These are phyloP conservation scores for Bombardia bombarda DNA, from an alignment of 495 filamentous ascomycete genomes.

Conservation along the genomic window DNA sequence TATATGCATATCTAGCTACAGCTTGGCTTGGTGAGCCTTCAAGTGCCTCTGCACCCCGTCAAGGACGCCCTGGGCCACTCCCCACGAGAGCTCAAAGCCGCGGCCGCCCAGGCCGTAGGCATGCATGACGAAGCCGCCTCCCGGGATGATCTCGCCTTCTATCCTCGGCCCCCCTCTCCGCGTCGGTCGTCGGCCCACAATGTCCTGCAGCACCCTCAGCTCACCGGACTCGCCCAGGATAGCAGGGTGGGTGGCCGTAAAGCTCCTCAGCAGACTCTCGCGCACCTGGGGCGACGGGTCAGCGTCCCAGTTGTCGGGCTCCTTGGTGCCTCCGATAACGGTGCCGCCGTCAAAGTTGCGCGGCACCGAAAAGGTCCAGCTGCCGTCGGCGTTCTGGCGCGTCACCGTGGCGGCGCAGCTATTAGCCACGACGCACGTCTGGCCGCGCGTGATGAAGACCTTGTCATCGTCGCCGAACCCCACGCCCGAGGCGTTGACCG, in stretches of 20 bases:
- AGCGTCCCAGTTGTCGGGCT: conserved; percentile 48
- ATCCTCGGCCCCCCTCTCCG: conserved; percentile 34
- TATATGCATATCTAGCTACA: background rate
- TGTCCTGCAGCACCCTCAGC: conserved; percentile 32
- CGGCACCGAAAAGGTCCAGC: conserved; percentile 54
- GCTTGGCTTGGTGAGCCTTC: background rate
- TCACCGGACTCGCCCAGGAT: conserved; percentile 21
- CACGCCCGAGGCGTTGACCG: conserved; percentile 52
- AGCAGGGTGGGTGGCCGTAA: conserved; percentile 29
- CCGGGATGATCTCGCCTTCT: conserved; percentile 27
- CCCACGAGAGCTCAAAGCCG: conserved; percentile 47
- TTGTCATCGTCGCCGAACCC: conserved; percentile 49
- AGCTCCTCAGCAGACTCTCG: conserved; percentile 34
- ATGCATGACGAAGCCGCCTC: conserved; percentile 41
- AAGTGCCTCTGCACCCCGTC: conserved; percentile 21
- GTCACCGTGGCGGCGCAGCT: conserved; percentile 46
- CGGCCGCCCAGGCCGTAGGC: conserved; percentile 57
- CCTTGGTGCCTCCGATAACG: conserved; percentile 56
- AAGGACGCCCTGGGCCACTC: conserved; percentile 33
- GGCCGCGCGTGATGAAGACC: conserved; percentile 47
- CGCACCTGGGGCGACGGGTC: conserved; percentile 39
- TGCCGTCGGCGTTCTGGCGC: conserved; percentile 48
- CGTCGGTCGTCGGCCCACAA: conserved; percentile 38
- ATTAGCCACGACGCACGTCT: conserved; percentile 37
- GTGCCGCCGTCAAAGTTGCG: conserved; percentile 52